Conservation (phyloP, 345 rosid genomes). For the Sisymbrium altissimum region DNA sequence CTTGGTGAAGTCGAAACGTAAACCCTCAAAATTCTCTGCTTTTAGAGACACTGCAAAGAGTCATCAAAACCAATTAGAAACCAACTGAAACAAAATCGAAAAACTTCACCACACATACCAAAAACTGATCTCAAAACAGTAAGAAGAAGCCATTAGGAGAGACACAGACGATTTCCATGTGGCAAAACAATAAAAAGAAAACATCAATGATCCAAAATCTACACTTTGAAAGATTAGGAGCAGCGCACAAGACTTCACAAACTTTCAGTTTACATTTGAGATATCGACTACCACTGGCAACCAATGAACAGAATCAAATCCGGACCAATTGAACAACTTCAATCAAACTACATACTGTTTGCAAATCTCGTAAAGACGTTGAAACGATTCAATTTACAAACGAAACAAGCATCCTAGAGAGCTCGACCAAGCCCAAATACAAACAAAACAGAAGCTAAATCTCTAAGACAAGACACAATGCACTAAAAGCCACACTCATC, state of each 20-base stretch:
- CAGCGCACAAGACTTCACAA: background rate
- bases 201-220: background rate
- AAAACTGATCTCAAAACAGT: background rate
- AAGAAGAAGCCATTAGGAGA: background rate
- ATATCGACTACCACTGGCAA: background rate
- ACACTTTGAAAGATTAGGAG: background rate
- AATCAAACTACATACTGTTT: background rate
- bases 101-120: background rate
- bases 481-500: background rate
- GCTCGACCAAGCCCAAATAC: background rate
- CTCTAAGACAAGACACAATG: background rate
- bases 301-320: background rate
- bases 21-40: constrained; percentile 90
- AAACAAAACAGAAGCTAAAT: background rate
- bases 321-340: background rate
- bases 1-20: constrained; percentile 93
- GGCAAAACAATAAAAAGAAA: too few relatives aligned
- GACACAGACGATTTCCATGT: background rate
- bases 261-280: background rate
- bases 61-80: constrained; percentile 3
- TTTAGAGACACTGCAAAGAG: constrained; percentile 80
- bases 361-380: background rate
- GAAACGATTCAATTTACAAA: background rate
- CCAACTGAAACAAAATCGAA: background rate
- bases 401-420: background rate